A percentile compares a stretch with the other conserved stretches of the same genome.
Conservation (phyloP, 2,329 filamentous ascomycete genomes). For the Dactylellina parvicollis region DNA sequence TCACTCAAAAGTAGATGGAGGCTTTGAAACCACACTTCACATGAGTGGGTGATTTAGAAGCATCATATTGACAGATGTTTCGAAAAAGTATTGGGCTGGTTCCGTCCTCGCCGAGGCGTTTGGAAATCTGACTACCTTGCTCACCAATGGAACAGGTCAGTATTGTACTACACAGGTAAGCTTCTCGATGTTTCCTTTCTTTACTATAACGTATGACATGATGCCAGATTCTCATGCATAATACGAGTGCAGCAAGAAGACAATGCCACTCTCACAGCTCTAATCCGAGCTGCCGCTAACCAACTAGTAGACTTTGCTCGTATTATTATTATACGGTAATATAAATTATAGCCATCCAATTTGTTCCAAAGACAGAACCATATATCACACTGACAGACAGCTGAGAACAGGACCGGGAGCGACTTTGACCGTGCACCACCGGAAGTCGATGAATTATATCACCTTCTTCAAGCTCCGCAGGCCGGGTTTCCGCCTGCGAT, state of each 20-base stretch:
- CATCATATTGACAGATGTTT: not conserved
- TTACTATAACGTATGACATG: not conserved
- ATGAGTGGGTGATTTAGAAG: not conserved
- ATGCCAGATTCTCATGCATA: not conserved
- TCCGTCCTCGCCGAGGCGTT: slow-evolving; percentile 71
- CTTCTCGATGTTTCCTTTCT: not conserved
- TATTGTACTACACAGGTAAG: slow-evolving; percentile 71
- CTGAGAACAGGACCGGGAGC: slow-evolving; percentile 63
- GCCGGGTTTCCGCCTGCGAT: slow-evolving; percentile 73
- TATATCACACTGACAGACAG: not conserved
- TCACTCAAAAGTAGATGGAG: too few species aligned
- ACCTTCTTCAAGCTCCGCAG: slow-evolving; percentile 70
- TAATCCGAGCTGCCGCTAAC: slow-evolving; percentile 69
- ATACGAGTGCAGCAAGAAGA: slow-evolving; percentile 71
- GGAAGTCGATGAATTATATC: slow-evolving; percentile 67
- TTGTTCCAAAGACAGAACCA: not conserved
- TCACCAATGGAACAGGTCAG: slow-evolving; percentile 74
- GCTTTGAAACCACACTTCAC: not conserved
- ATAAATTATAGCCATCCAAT: slow-evolving; percentile 55
- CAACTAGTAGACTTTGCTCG: slow-evolving; percentile 73
- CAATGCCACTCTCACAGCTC: slow-evolving; percentile 73
- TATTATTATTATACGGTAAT: slow-evolving; percentile 73
- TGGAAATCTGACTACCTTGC: slow-evolving; percentile 70
- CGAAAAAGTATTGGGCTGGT: slow-evolving; percentile 72
- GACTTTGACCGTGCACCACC: slow-evolving; percentile 77